Conservation (phyloP, 306 rosid species). For the Dryas alaskensis region DNA sequence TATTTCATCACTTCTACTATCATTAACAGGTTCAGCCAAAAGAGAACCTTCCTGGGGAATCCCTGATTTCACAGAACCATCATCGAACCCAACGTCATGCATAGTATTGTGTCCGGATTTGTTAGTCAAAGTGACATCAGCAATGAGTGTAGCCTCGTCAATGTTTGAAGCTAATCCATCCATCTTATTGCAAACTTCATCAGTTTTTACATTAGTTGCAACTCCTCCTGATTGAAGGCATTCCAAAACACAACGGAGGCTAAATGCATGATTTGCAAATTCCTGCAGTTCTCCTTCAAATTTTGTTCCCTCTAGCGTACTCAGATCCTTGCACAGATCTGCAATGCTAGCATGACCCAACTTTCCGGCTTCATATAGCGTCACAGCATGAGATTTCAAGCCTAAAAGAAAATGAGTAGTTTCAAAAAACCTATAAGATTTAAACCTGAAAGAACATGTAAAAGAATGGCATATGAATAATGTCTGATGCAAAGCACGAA, state of each 20-base stretch:
- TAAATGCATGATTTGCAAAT: conserved; percentile 93
- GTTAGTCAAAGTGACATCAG: conserved; percentile 41
- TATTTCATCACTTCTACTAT: conserved; percentile 35
- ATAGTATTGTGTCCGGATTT: conserved; percentile 31
- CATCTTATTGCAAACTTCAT: conserved; percentile 40
- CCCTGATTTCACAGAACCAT: conserved; percentile 33
- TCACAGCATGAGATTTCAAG: conserved; percentile 95
- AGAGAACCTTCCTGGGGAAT: conserved; percentile 39
- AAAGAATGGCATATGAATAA: conserved; percentile 5
- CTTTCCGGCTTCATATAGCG: conserved; percentile 94
- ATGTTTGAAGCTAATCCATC: conserved; percentile 40
- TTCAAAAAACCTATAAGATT: not conserved
- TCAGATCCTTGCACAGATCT: conserved; percentile 93
- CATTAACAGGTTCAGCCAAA: conserved; percentile 39
- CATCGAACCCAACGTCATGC: conserved; percentile 32
- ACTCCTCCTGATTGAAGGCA: conserved; percentile 87
- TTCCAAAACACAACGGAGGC: conserved; percentile 88
- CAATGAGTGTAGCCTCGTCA: conserved; percentile 41
- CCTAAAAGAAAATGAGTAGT: conserved; percentile 47
- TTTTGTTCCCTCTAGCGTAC: conserved; percentile 77
- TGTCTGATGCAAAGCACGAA: not conserved
- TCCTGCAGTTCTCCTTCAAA: conserved; percentile 97
- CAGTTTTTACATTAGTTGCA: conserved; percentile 39
- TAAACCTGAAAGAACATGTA: not conserved
- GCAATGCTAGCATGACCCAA: conserved; percentile 85